Evolutionary conservation across 2,329 filamentous ascomycete species (phyloP).

Genomic region (Penicillium sclerotigenum): DNA sequence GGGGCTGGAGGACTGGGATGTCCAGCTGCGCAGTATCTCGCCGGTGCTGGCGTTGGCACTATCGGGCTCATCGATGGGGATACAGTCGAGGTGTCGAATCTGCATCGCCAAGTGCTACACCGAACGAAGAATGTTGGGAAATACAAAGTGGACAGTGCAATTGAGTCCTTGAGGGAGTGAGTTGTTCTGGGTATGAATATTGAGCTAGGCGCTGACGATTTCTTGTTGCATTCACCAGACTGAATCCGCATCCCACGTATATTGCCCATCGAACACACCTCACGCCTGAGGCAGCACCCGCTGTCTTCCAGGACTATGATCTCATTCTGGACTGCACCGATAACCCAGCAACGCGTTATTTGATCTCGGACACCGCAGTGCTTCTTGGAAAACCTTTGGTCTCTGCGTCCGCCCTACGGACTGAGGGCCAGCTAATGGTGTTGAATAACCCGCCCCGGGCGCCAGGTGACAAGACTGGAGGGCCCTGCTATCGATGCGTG

Average conservation of each 20-base stretch:
- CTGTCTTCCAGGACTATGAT: conserved; percentile 69
- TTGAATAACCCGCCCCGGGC: conserved; percentile 74
- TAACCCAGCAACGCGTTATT: conserved; percentile 83
- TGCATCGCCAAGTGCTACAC: conserved; percentile 89
- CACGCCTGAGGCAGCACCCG: conserved; percentile 63
- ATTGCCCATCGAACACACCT: conserved; percentile 63
- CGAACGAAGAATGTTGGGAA: conserved; percentile 66
- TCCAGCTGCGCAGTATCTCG: conserved; percentile 87
- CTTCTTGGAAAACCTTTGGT: conserved; percentile 75
- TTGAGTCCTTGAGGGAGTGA: conserved; percentile 57
- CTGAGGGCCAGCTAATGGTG: conserved; percentile 84
- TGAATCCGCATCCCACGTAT: conserved; percentile 71
- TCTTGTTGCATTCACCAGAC: conserved; percentile 40
- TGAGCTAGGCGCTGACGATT: conserved; percentile 9
- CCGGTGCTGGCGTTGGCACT: conserved; percentile 79
- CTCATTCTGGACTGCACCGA: conserved; percentile 93
- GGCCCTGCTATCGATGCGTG: conserved; percentile 90
- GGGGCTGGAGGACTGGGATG: conserved; percentile 89
- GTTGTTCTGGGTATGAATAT: conserved; percentile 11
- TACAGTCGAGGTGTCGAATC: conserved; percentile 79
- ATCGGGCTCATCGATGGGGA: conserved; percentile 87
- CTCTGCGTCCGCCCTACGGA: conserved; percentile 83
- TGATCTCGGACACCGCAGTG: conserved; percentile 87
- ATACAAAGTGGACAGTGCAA: conserved; percentile 76
- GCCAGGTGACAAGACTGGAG: conserved; percentile 57